Conservation (phyloP, 2,329 filamentous ascomycete species). For the Pezizomycotina sp. region DNA sequence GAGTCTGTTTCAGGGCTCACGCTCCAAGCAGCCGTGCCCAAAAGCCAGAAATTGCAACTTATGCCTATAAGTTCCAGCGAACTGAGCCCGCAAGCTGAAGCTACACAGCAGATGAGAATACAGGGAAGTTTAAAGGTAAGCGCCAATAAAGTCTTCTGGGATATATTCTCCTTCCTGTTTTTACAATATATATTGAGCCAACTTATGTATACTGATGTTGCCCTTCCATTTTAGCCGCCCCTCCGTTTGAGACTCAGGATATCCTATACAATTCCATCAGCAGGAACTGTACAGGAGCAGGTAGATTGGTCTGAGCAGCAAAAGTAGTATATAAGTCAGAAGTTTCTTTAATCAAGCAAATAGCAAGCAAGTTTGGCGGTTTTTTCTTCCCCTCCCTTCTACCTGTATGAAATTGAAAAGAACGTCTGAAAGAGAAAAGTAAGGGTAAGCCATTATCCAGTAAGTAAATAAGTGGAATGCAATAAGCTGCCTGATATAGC, state of each 20-base stretch:
- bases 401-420: no score
- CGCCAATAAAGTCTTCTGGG: constrained; percentile 26
- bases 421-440: no score
- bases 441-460: no score
- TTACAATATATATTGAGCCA: constrained; percentile 25
- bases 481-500: no score
- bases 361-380: no score
- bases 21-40: constrained; percentile 86
- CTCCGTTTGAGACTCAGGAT: constrained; percentile 74
- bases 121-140: constrained; percentile 75
- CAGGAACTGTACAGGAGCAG: constrained; percentile 66
- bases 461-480: no score
- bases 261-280: constrained; percentile 54
- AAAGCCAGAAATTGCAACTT: constrained; percentile 84
- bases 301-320: constrained; percentile 85
- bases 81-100: constrained; percentile 59
- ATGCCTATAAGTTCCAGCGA: constrained; percentile 74
- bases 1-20: constrained; percentile 56
- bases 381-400: no score
- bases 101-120: constrained; percentile 80
- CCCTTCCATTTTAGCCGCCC: constrained; percentile 50
- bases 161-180: constrained; percentile 4
- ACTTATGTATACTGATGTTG: constrained; percentile 15
- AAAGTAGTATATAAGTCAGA: not conserved
- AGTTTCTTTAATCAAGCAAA: no score